These are phyloP conservation scores for Acanthochlamys bracteata DNA, from an alignment of 106 monocot species.

Conservation along the genomic window DNA sequence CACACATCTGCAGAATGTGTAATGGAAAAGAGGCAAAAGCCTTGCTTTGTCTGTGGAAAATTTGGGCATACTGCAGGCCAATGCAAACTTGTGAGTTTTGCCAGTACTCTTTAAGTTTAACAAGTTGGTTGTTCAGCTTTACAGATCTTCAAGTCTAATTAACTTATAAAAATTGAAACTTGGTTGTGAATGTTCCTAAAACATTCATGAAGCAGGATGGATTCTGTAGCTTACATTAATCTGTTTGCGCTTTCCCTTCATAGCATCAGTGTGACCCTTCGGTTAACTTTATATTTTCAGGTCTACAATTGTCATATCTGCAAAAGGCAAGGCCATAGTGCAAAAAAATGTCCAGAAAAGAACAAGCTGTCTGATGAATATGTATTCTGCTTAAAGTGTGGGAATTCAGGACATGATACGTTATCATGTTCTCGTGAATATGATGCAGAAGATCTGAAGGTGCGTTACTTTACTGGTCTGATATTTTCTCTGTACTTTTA, in stretches of 20 bases:
- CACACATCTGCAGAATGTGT: constrained; percentile 54
- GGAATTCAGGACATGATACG: constrained; percentile 84
- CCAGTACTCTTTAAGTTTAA: background rate
- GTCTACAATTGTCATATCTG: constrained; percentile 63
- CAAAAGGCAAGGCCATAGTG: constrained; percentile 70
- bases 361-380: constrained; percentile 24
- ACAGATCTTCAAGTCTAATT: no score
- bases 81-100: constrained; percentile 44
- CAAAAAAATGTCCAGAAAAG: constrained; percentile 81
- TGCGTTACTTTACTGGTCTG: background rate
- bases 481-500: background rate
- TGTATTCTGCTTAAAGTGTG: constrained; percentile 62
- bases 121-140: no score
- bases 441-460: constrained; percentile 44
- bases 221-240: no score
- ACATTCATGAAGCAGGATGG: no score
- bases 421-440: constrained; percentile 45
- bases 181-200: no score
- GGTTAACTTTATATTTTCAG: no score
- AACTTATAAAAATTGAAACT: no score
- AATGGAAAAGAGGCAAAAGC: constrained; percentile 50
- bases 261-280: no score
- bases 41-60: constrained; percentile 84
- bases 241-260: no score
- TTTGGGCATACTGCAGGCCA: constrained; percentile 64